Base-by-base conservation (phyloP, 2,329 filamentous ascomycete genomes). In the Cryphonectria nitschkei region DNA sequence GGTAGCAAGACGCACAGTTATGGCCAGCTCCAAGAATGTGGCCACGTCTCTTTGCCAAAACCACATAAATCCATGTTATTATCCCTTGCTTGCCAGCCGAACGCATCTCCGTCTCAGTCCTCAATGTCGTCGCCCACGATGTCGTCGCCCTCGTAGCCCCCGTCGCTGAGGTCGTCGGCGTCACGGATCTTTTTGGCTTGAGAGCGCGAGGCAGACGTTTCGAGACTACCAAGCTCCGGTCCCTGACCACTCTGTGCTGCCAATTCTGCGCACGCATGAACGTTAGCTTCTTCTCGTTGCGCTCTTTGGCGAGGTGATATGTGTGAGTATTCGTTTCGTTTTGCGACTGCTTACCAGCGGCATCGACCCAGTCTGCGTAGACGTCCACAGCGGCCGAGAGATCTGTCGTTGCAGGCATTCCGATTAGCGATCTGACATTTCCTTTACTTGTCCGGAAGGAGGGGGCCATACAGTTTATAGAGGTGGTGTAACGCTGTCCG, bases 281-380 rank as follows among this genome's bases (percentile, higher is more conserved):
- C 13, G 58, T 68, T n/a, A 68, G 67, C 58, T 14, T 16, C 26
- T 50, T 39, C 62, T 26, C 43, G n/a, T 13, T 6, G 32, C 8
- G 3, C 54, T n/a, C 3, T 58, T 41, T 65, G 7, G 46, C 3
- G 62, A 50, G 19, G 14, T 58, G 34, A 39, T 14, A 19, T 41
- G 50, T 39, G 50, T 26, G 26, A 16, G n/a, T 32, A 19, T 29
- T 1, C 16, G 16, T 32, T 16, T 16, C 3, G 34, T 14, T 8
- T 68, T 52, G 66, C 65, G 34, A 58, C 50, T 68, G 43, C 82
- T 74, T 82, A 89, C 88, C 86, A 74, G 88, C 84, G 74, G 96
- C 96, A 82, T 99, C 96, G 74, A 99, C 93, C 96, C 96, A 99
- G 81, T 98, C 96, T 46, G 93, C 93, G 79, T 99, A 99, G 9